Base-by-base conservation (phyloP, 2,329 filamentous ascomycete genomes). In the Fonsecaea monophora region DNA sequence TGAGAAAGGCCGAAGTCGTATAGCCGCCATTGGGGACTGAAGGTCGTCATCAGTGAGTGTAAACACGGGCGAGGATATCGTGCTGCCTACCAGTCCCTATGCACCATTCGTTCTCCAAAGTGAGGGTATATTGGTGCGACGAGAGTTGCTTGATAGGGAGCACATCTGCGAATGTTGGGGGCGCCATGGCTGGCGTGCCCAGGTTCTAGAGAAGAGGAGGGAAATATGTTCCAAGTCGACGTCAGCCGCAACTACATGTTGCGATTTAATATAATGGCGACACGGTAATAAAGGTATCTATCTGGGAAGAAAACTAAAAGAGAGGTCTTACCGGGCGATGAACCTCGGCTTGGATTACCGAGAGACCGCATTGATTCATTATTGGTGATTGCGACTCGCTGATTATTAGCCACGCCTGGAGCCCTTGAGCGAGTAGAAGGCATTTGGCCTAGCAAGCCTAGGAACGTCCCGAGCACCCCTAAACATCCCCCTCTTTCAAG, bases 1-100 rank as follows among this genome's bases (percentile, higher is more conserved):
- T 82, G 68, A 90, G 82, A 68, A 92, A 83, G 57, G 85, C 82
- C 0, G 87, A 83, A 9, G 89, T 88, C 15, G 90, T 86, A 72
- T 89, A 90, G 65, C 90, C 90, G 60, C 90, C 90, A 76, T 92
- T 88, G 5, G 89, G 89, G 12, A 92, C 90, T 89, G 73, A n/a
- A 60, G 60, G 37, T 55, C 10, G 58, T 72, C 65, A 67, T 66
- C 64, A 66, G 35, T 53, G 62, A 57, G 2, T 53, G 63, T 50
- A 13, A 13, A 12, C 15, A 45, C 37, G 34, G 21, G 38, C 60
- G 38, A 30, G 57, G 9, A 8, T 53, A 67, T 30, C 40, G 45
- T 53, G 38, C 35, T 30, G 70, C 70, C 61, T 81, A 87, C 87
- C 88, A 70, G 82, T 84, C 64, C 89, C 89, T 71, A 91, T 89